These are phyloP conservation scores for Aquilaria sinensis DNA, from an alignment of 345 rosid genomes.

Conservation along the genomic window DNA sequence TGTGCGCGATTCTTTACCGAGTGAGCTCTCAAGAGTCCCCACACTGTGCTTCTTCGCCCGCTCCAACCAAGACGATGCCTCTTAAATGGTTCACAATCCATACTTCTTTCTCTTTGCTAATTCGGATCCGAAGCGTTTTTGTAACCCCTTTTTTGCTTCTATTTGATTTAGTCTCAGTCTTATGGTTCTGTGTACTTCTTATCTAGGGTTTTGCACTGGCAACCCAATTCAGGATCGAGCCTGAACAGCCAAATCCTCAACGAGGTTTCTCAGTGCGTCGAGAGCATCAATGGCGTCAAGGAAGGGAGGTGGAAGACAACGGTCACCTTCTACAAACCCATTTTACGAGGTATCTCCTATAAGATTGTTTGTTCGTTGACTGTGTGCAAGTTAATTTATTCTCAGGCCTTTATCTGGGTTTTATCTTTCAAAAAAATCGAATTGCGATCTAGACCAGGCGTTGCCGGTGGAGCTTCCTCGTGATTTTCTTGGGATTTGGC, in stretches of 20 bases:
- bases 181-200: neutral
- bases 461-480: constrained; percentile 52
- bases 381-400: neutral
- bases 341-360: constrained; percentile 33
- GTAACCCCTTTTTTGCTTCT: neutral
- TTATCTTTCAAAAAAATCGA: neutral
- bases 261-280: constrained; percentile 78
- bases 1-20: too few relatives aligned
- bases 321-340: constrained; percentile 65
- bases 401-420: neutral
- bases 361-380: neutral
- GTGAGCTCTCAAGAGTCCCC: too few relatives aligned
- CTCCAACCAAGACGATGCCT: constrained; percentile 23
- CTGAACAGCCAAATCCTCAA: constrained; percentile 81
- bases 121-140: neutral
- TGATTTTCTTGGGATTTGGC: constrained; percentile 70
- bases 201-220: constrained; percentile 90
- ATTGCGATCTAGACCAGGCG: constrained; percentile 39
- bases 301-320: constrained; percentile 93
- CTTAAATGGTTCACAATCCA: constrained; percentile 34
- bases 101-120: neutral
- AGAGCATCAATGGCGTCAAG: constrained; percentile 78
- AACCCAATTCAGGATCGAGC: constrained; percentile 75
- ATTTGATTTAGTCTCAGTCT: neutral
- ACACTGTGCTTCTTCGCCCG: too few relatives aligned